Base-by-base conservation (phyloP, 345 rosid species). In the Punica granatum region DNA sequence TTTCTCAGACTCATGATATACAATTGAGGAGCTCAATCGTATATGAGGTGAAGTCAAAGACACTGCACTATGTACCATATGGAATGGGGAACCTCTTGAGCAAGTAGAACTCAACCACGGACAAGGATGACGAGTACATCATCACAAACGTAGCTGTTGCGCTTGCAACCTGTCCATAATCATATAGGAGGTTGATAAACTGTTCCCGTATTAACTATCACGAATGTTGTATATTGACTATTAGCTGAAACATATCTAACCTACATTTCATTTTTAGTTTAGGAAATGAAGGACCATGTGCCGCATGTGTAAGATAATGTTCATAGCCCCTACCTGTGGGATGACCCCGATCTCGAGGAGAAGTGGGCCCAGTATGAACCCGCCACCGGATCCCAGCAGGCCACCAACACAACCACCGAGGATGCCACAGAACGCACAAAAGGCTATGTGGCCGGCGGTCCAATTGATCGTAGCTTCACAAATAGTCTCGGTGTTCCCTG, bases 71-170 rank as follows among this genome's bases (percentile, higher is more conserved):
- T 39, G 18, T 77, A 82, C 99, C 97, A 36, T 75, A 94, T 19
- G 97, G 99, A 53, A 94, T 89, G 6, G 99, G 99, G 72, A 94
- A 94, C 69, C 99, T 82, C 72, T 91, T 84, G 48, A 94, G 97
- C 66, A 94, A 79, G 72, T 91, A 94, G 48, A 94, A 94, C 81
- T 94, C 99, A 28, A 89, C 92, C 30, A 94, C 99, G 1, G 99
- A 94, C 72, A 94, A 79, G 39, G 99, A 90, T 26, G 99, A 90
- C 10, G 99, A 94, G 76, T 86, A 94, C 92, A 91, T 85, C 99
- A 94, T 94, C 68, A 94, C 97, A 67, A 94, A 94, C 2, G 99
- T 94, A 2, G 97, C 94, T 60, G 99, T 94, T 7, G 97, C 99
- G 46, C 99, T 94, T 30, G 99, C 95, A 26, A 90, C 99, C 97